Percentiles rank a stretch among this genome's conserved stretches.
These are phyloP conservation scores for Thelonectria olida DNA, from an alignment of 2,329 filamentous ascomycete genomes.

Conservation along the genomic window DNA sequence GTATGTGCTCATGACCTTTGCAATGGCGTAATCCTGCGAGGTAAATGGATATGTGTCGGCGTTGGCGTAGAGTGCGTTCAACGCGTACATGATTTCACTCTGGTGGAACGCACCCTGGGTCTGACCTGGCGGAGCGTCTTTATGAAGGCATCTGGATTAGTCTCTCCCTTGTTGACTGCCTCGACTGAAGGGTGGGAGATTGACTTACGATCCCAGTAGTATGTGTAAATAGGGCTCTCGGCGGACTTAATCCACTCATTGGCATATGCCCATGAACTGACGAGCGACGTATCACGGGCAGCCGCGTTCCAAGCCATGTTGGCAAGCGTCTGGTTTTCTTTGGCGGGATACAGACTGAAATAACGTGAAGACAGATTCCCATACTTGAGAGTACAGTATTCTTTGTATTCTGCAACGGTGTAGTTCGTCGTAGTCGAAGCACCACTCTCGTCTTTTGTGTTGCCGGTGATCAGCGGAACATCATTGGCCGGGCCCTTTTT, in stretches of 20 bases:
- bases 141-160: not conserved
- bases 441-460: constrained; percentile 21
- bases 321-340: not conserved
- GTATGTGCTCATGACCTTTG: constrained; percentile 3
- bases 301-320: constrained; percentile 3
- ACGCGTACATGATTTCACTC: constrained; percentile 13
- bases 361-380: constrained; percentile 3
- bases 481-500: constrained; percentile 18
- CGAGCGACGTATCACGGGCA: not conserved
- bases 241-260: not conserved
- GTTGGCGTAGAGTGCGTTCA: constrained; percentile 9
- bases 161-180: not conserved
- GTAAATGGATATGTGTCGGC: not conserved
- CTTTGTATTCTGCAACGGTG: constrained; percentile 12
- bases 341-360: constrained; percentile 1
- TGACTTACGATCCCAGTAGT: constrained; percentile 11
- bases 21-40: constrained; percentile 2
- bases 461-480: constrained; percentile 21
- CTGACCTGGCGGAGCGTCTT: constrained; percentile 10
- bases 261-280: constrained; percentile 4
- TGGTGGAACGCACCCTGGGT: constrained; percentile 5
- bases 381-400: constrained; percentile 7
- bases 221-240: constrained; percentile 3
- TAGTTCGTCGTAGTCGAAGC: not conserved
- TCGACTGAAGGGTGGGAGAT: accelerated